Base-by-base conservation (phyloP, 2,329 filamentous ascomycete species). In the Xylaria sp. region DNA sequence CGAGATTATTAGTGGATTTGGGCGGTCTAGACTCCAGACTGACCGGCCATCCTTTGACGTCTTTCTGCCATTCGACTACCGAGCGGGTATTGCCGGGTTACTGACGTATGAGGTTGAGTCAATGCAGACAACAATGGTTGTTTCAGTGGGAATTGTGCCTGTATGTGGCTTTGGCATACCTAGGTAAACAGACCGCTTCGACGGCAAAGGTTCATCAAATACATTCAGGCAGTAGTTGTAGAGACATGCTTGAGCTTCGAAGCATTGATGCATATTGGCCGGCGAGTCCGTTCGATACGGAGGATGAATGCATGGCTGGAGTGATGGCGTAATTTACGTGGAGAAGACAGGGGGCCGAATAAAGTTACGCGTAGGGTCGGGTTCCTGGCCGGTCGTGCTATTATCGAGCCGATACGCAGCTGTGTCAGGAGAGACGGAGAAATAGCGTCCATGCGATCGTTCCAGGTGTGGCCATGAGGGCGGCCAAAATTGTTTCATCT, bases 391-490 rank as follows among this genome's bases (percentile, higher is more conserved):
- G 11, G 29, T 13, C 6, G 16, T 13, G 9, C 8, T 34, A 34
- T 7, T 34, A 34, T 34, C 16, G 29, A 34, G 29, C 16, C 29
- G 16, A 34, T 34, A 34, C 11, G 29, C 41, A 26, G 21, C 13
- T 44, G n/a, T 40, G 13, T 34, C 40, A 29, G 29, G 16, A 39
- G 26, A 50, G 40, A 34, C n/a, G n/a, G 20, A 39, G 21, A 44
- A 45, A 50, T 45, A 41, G 39, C 34, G 48, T 50, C 48, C 40
- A 50, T 44, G 48, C 48, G 48, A 44, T 22, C 40, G 29, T 50
- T 26, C n/a, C 26, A 39, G 34, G 42, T 18, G 34, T 8, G 9
- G 8, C 22, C 44, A 39, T 11, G 20, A 21, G 7, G 8, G 24
- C 20, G 41, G 41, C 20, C 20, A 26, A 26, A 22, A 44, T 44